Evolutionary conservation across 2,329 filamentous ascomycete genomes (phyloP), one percentile per base, ranked within the genome.

Genomic region (Setomelanomma holmii): DNA sequence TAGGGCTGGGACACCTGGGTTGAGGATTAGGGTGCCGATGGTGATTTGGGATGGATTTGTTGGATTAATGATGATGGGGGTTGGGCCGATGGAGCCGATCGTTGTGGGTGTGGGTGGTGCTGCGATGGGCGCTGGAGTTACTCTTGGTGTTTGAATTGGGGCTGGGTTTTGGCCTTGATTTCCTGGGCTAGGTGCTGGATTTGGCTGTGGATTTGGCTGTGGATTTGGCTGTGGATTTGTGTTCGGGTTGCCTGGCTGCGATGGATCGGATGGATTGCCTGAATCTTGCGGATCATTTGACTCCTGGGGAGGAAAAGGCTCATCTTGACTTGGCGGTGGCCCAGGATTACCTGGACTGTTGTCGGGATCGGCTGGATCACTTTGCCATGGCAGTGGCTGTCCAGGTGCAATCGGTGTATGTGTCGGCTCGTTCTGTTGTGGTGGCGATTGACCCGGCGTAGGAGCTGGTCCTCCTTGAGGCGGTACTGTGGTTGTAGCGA

Each of bases 361-460:
- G 39, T 27, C 24, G 17, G 49, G 49, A 22, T 39, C 43, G 39
- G 38, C 24, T 20, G 49, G 49, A 22, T 39, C 43, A 27, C 21
- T 51, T 14, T 40, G 49, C 42, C 49, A 42, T 27, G 49, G 24
- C 23, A 24, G 16, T 45, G 48, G 47, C 4, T 10, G 5, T 30
- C 16, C 41, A 12, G 55, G 52, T 23, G 40, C 44, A 14, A 34
- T 44, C 4, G 49, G 52, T 2, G 45, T 44, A 45, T 51, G 40
- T 11, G 55, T 50, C n/a, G 58, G 55, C 33, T 52, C 34, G n/a
- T 46, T 51, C 24, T 42, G 38, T 27, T 51, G 48, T 30, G 58
- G 52, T 4, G 46, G 48, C 16, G 45, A 0, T 77, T 77, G 60
- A 30, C 52, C 49, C 22, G 58, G 58, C 10, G 40, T 43, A 8